Percentiles rank a stretch among this genome's conserved stretches.
Evolutionary conservation across 768 basidiomycete species (phyloP).

Genomic region (Termitomyces sp.): DNA sequence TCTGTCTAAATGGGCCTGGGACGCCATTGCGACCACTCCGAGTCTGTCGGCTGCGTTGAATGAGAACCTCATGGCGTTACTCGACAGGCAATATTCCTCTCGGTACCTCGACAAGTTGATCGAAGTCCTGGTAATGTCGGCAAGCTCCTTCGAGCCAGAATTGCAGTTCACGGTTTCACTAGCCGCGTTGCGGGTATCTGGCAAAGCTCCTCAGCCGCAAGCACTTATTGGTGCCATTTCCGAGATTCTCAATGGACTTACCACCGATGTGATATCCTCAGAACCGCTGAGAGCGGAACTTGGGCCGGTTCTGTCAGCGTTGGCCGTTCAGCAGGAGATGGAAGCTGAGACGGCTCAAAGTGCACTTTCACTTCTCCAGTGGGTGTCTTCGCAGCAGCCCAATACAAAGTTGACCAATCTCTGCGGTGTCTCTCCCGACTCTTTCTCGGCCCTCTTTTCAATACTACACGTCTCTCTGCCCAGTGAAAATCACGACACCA

Average conservation of each 20-base stretch:
- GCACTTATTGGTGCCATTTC: conserved; percentile 16
- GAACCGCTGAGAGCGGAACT: conserved; percentile 28
- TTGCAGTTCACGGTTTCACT: conserved; percentile 27
- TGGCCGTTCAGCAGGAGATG: conserved; percentile 22
- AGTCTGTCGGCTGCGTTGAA: conserved; percentile 39
- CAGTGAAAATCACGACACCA: conserved; percentile 14
- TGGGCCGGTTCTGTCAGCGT: conserved; percentile 25
- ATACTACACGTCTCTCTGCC: conserved; percentile 22
- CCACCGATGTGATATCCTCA: conserved; percentile 15
- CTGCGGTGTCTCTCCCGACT: conserved; percentile 40
- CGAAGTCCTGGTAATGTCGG: conserved; percentile 18
- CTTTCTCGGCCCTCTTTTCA: conserved; percentile 41
- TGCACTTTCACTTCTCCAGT: conserved; percentile 43
- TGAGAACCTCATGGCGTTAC: conserved; percentile 35
- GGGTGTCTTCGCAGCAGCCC: conserved; percentile 44
- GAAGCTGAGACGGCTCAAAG: conserved; percentile 31
- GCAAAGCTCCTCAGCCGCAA: conserved; percentile 7
- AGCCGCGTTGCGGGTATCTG: conserved; percentile 23
- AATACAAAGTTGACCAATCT: conserved; percentile 40
- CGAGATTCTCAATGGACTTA: conserved; percentile 19
- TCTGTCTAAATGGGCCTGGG: conserved; percentile 37
- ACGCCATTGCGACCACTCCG: conserved; percentile 31
- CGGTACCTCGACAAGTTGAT: conserved; percentile 37
- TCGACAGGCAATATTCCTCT: conserved; percentile 44
- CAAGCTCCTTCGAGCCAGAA: conserved; percentile 21